Percentiles rank a stretch among this genome's conserved stretches.
These are phyloP conservation scores for Trypethelium eluteriae DNA, from an alignment of 495 filamentous ascomycete species.

Conservation along the genomic window DNA sequence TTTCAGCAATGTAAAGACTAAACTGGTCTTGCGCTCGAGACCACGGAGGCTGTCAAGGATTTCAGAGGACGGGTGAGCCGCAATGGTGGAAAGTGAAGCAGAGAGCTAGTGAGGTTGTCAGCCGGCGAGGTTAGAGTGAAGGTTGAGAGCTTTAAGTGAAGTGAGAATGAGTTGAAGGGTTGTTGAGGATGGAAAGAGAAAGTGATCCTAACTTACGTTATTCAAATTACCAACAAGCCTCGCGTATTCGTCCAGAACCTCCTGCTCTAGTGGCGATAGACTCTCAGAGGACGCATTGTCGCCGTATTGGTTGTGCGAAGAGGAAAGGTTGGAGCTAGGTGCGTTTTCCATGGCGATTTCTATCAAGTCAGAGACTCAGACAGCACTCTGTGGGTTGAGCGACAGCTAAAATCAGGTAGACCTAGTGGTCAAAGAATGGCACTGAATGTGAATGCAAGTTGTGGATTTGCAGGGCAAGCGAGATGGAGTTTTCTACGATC, in stretches of 20 bases:
- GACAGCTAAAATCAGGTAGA: too few species aligned
- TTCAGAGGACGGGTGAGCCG: conserved; percentile 56
- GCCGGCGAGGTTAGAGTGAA: not conserved
- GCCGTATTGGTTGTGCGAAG: not conserved
- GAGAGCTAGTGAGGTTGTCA: conserved; percentile 46
- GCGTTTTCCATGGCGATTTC: not conserved
- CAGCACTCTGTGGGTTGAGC: not conserved
- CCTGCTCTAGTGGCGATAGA: conserved; percentile 77
- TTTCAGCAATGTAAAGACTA: conserved; percentile 92
- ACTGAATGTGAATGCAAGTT: too few species aligned
- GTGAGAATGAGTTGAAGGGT: not conserved
- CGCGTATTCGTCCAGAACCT: conserved; percentile 88
- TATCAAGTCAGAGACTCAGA: not conserved
- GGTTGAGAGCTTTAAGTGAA: not conserved
- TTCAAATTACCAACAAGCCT: conserved; percentile 85
- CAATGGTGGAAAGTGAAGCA: conserved; percentile 51
- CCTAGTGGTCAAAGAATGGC: too few species aligned
- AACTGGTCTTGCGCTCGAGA: conserved; percentile 84
- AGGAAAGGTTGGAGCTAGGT: not conserved
- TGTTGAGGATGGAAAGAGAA: not conserved
- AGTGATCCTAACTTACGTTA: conserved; percentile 47
- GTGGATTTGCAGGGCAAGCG: too few species aligned
- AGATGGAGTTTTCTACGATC: too few species aligned
- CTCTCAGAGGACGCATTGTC: conserved; percentile 17
- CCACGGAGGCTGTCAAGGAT: conserved; percentile 77